Evolutionary conservation across 164 flowering plant genomes (phyloP), one percentile per base, ranked within the genome.

Genomic region (Berberis thunbergii): DNA sequence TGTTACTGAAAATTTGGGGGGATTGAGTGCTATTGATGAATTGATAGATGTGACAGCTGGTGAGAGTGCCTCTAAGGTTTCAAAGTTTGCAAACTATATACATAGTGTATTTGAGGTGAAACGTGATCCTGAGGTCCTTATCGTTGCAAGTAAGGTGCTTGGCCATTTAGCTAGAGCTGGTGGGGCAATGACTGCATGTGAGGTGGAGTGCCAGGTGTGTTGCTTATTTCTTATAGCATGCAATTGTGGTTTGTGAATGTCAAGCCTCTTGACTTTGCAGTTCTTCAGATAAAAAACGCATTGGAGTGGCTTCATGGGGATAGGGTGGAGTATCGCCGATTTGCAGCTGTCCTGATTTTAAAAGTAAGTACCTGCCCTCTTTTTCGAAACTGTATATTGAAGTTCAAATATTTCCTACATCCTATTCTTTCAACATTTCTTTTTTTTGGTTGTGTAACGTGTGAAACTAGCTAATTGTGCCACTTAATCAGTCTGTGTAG

Each of bases 151-250:
- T 70, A 79, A 65, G 74, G 99, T 91, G 71, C 77, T 95, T 55
- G 99, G 99, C 11, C 97, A 91, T 71, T 74, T 95, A 61, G 99
- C 99, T 26, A 76, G 94, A 74, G 86, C 88, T 66, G 99, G 97
- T 69, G 99, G 99, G 62, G 96, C 99, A 49, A 84, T 91, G 99
- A 86, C 96, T 62, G 96, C 99, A 0, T 97, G 89, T 71, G 97
- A 95, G 76, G 94, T 91, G 75, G 99, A 95, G 72, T 76, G 77
- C 59, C 96, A 91, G 87, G 99, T 95, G 45, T 59, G 76, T 70
- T 42, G 1, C 41, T 49, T 61, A 6, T 61, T 1, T 8, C 41
- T 57, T 40, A 7, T 46, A 13, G 2, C 12, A 44, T 64, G 4
- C 2, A 54, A n/a, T 65, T 41, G 4, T 69, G 41, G 39, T 58